These are phyloP conservation scores for Sambucus nigra DNA, from an alignment of 129 eudicot genomes.

Conservation along the genomic window DNA sequence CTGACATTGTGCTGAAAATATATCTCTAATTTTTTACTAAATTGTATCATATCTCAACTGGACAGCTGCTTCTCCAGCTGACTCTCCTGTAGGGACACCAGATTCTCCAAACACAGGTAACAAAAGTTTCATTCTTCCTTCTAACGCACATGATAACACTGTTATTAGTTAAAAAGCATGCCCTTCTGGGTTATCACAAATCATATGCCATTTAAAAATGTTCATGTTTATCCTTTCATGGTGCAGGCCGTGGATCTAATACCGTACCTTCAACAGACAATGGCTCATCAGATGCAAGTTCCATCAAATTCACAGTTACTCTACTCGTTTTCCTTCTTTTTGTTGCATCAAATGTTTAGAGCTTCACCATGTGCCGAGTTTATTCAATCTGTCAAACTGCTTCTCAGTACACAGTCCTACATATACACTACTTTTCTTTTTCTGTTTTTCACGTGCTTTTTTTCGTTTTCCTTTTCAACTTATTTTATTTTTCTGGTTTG, in stretches of 20 bases:
- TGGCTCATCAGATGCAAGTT: constrained; percentile 38
- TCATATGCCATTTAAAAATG: not conserved
- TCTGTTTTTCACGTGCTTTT: not conserved
- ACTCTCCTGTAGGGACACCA: constrained; percentile 25
- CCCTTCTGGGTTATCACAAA: constrained; percentile 13
- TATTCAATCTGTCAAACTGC: not conserved
- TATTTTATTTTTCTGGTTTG: constrained; percentile 4
- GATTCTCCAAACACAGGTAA: constrained; percentile 11
- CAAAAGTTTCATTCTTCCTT: not conserved
- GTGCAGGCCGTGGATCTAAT: constrained; percentile 31
- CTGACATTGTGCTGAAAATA: too few species aligned
- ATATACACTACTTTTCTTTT: not conserved
- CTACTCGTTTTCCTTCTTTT: constrained; percentile 24
- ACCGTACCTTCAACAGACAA: constrained; percentile 32
- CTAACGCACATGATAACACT: not conserved
- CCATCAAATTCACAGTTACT: constrained; percentile 19
- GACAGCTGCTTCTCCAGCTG: constrained; percentile 42
- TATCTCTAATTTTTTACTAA: not conserved
- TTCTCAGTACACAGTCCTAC: not conserved
- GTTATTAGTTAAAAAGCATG: not conserved
- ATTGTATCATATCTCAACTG: not conserved
- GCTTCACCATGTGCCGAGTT: constrained; percentile 10
- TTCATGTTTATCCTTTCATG: not conserved
- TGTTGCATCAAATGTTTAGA: constrained; percentile 19
- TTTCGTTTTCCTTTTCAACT: too few species aligned